Conservation (phyloP, 306 rosid species). For the Cyamopsis tetragonoloba region DNA sequence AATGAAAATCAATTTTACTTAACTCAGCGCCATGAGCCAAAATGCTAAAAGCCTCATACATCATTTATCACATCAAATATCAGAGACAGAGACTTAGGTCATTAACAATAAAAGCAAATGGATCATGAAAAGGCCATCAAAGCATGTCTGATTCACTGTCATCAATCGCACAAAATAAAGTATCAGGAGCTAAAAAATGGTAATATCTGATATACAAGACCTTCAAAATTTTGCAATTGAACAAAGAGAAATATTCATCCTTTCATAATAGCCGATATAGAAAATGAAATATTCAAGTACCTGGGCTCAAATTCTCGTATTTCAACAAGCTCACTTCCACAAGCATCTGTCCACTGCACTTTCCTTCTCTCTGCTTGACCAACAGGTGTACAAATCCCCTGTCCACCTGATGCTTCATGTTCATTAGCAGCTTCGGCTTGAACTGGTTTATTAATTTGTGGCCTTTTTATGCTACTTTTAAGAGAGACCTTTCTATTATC, state of each 20-base stretch:
- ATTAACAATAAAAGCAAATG: background rate
- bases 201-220: background rate
- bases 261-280: background rate
- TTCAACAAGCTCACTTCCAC: slow-evolving; percentile 79
- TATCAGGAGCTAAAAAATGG: background rate
- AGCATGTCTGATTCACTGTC: slow-evolving; percentile 9
- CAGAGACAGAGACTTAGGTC: background rate
- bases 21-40: background rate
- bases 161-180: slow-evolving; percentile 16
- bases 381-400: slow-evolving; percentile 36
- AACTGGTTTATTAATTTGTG: slow-evolving; percentile 36
- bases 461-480: slow-evolving; percentile 82
- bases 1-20: slow-evolving; percentile 10
- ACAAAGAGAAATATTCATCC: background rate
- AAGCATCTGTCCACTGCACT: slow-evolving; percentile 95
- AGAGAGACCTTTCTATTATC: slow-evolving; percentile 48
- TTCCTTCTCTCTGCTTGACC: slow-evolving; percentile 62
- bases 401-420: slow-evolving; percentile 37
- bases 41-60: background rate
- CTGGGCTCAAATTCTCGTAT: slow-evolving; percentile 95
- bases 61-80: background rate
- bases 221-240: background rate
- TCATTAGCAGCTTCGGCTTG: slow-evolving; percentile 45
- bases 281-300: slow-evolving; percentile 37
- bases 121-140: background rate